A percentile compares a stretch with the other conserved stretches of the same genome.
Evolutionary conservation across 371 early-diverging fungal species (phyloP).

Genomic region (Cokeromyces recurvatus): DNA sequence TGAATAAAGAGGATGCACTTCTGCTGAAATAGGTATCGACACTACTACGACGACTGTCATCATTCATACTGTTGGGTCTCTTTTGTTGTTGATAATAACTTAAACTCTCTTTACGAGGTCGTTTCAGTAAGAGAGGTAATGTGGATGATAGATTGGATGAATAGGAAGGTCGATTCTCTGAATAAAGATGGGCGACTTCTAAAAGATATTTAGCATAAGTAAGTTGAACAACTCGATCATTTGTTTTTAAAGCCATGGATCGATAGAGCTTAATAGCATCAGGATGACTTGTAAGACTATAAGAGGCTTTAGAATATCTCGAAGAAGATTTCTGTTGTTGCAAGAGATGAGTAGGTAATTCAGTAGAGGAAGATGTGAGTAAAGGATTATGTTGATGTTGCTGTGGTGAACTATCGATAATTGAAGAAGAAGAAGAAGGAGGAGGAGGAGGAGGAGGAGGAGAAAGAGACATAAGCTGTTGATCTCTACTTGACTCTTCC

Average conservation of each 20-base stretch:
- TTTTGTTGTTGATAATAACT: neutral
- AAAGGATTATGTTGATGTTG: conserved; percentile 4
- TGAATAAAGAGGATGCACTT: neutral
- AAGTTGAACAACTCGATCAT: conserved; percentile 76
- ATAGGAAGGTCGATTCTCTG: conserved; percentile 3
- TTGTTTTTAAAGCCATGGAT: conserved; percentile 68
- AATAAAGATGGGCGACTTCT: conserved; percentile 43
- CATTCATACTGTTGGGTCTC: neutral
- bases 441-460: too few species aligned
- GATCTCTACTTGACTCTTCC: too few species aligned
- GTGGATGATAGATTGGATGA: conserved; percentile 8
- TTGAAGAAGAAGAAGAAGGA: too few species aligned
- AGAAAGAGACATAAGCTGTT: too few species aligned
- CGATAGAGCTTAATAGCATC: conserved; percentile 62
- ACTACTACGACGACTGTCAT: conserved; percentile 14
- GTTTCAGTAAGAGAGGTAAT: conserved; percentile 1
- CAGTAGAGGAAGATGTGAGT: conserved; percentile 4
- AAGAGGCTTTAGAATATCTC: conserved; percentile 41
- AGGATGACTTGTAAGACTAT: conserved; percentile 54
- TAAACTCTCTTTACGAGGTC: neutral
- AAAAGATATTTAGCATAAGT: conserved; percentile 81
- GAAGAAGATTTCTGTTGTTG: conserved; percentile 9
- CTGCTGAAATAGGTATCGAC: conserved; percentile 9
- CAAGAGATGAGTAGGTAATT: neutral
- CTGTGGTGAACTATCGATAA: too few species aligned